These are phyloP conservation scores for Ilyonectria robusta DNA, from an alignment of 2,329 filamentous ascomycete genomes.

Conservation along the genomic window DNA sequence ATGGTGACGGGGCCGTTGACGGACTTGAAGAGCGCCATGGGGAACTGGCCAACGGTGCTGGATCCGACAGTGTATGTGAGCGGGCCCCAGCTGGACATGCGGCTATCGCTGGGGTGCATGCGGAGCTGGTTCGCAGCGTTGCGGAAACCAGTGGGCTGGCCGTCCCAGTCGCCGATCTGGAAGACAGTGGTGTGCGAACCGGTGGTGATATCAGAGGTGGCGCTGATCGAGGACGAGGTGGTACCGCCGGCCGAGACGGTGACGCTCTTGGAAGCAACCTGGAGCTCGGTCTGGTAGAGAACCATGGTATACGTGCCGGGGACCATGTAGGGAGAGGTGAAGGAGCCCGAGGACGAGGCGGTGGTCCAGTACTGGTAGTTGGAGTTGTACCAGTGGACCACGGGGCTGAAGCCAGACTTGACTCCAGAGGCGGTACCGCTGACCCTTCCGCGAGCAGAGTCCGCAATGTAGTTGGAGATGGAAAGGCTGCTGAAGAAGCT, in stretches of 20 bases:
- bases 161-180: constrained; percentile 77
- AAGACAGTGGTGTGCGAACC: constrained; percentile 68
- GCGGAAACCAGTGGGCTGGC: constrained; percentile 73
- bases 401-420: constrained; percentile 63
- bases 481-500: constrained; percentile 72
- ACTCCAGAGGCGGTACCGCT: constrained; percentile 73
- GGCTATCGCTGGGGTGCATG: constrained; percentile 77
- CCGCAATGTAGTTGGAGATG: constrained; percentile 71
- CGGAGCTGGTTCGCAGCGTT: constrained; percentile 77
- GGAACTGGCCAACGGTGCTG: constrained; percentile 66
- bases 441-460: constrained; percentile 70
- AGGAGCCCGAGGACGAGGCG: constrained; percentile 67
- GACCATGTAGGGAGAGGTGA: constrained; percentile 77
- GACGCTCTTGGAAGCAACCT: constrained; percentile 65
- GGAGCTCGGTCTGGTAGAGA: constrained; percentile 72
- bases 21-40: constrained; percentile 76
- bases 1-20: constrained; percentile 74
- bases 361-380: constrained; percentile 77
- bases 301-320: constrained; percentile 79
- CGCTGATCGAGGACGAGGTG: constrained; percentile 65
- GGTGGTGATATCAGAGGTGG: constrained; percentile 58
- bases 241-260: constrained; percentile 65
- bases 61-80: constrained; percentile 74
- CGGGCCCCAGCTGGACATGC: constrained; percentile 74
- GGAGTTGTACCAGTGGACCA: constrained; percentile 77